Conservation (phyloP, 2,329 filamentous ascomycete species). For the Juglanconis oblonga region DNA sequence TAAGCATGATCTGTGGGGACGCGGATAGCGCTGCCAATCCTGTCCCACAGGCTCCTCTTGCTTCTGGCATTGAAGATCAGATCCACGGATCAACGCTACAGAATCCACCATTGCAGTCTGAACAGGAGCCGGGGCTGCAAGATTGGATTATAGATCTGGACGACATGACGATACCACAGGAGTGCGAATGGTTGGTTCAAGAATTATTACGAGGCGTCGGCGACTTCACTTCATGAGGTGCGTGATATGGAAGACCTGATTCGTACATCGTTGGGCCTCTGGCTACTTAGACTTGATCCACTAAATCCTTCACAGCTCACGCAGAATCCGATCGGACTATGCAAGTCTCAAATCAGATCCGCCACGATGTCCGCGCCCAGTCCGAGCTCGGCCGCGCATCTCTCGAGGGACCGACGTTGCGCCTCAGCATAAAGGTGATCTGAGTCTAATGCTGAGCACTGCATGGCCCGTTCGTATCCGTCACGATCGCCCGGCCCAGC, state of each 20-base stretch:
- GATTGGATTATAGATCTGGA: conserved; percentile 23
- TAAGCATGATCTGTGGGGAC: conserved; percentile 25
- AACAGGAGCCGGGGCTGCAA: conserved; percentile 11
- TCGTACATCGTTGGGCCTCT: too few relatives aligned
- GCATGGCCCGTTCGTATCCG: background rate
- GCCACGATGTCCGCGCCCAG: background rate
- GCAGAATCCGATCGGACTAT: background rate
- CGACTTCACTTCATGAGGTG: too few relatives aligned
- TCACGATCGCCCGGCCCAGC: background rate
- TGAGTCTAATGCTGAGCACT: background rate
- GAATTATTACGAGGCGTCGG: conserved; percentile 21
- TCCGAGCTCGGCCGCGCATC: background rate
- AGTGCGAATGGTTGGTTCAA: conserved; percentile 23
- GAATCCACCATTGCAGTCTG: too few relatives aligned
- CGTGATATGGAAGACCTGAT: too few relatives aligned
- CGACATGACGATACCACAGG: conserved; percentile 17
- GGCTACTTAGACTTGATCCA: too few relatives aligned
- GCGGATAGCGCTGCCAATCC: background rate
- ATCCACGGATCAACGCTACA: too few relatives aligned
- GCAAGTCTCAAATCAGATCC: background rate
- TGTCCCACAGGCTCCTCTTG: background rate
- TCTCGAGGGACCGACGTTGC: background rate
- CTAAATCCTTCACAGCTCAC: too few relatives aligned
- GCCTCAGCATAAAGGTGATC: background rate
- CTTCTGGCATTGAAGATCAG: background rate